phyloP scores from a whole-genome alignment of 2,329 filamentous ascomycete genomes.

The Diaporthe ilicicola region DNA sequence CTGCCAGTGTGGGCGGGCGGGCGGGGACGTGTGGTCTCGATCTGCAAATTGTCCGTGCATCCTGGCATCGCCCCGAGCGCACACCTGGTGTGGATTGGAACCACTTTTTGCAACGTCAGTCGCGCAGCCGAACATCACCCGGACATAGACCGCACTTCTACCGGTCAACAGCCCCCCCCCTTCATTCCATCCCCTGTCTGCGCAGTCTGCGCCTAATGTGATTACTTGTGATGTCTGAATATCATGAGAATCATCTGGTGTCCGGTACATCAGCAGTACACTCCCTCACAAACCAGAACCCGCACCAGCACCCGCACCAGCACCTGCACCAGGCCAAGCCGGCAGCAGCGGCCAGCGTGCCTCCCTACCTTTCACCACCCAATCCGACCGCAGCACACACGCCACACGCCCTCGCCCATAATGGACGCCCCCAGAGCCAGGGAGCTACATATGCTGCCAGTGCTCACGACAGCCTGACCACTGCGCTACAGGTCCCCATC shows the following conservation, averaged over 20 bases:
- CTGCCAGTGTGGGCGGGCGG: not conserved
- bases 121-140: conserved; percentile 29
- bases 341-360: not conserved
- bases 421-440: conserved; percentile 1
- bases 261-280: conserved; percentile 23
- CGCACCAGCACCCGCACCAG: not conserved
- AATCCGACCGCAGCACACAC: conserved; percentile 5
- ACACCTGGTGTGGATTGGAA: not conserved
- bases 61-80: too few species aligned
- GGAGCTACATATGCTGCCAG: conserved; percentile 15
- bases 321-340: conserved; percentile 1
- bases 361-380: conserved; percentile 23
- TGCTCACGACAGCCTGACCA: conserved; percentile 20
- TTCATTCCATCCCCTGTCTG: conserved; percentile 3
- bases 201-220: conserved; percentile 7
- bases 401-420: conserved; percentile 4
- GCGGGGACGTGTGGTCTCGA: not conserved
- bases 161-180: conserved; percentile 15
- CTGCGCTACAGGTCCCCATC: conserved; percentile 16
- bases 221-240: conserved; percentile 31
- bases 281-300: conserved; percentile 1
- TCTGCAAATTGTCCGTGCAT: not conserved
- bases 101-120: conserved; percentile 24
- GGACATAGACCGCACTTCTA: conserved; percentile 33
- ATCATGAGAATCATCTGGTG: conserved; percentile 22